A percentile compares a stretch with the other conserved stretches of the same genome.
Evolutionary conservation across 2,329 filamentous ascomycete genomes (phyloP).

Genomic region (Aureobasidium sp.): DNA sequence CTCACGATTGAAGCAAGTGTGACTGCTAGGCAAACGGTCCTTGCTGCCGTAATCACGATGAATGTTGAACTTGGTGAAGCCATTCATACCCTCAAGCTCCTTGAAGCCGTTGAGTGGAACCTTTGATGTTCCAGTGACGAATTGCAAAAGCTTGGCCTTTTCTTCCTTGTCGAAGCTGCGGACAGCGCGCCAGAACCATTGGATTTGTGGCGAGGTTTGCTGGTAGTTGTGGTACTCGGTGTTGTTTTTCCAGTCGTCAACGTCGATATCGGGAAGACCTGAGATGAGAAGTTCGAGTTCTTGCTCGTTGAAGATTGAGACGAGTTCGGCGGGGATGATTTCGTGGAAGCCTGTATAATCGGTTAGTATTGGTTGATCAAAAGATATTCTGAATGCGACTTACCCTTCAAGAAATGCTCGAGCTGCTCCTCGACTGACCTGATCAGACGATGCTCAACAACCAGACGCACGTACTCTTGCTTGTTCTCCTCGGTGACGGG

Average conservation of each 20-base stretch:
- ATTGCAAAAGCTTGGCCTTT: slow-evolving; percentile 91
- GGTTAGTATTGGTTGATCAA: not conserved
- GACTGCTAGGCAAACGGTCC: slow-evolving; percentile 87
- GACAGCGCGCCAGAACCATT: slow-evolving; percentile 99
- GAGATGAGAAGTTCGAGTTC: slow-evolving; percentile 95
- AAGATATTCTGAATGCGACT: not conserved
- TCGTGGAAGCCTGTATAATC: slow-evolving; percentile 74
- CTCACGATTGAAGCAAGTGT: slow-evolving; percentile 99
- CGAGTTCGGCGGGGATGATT: slow-evolving; percentile 87
- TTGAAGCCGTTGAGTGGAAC: slow-evolving; percentile 98
- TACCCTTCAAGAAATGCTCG: slow-evolving; percentile 81
- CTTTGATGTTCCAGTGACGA: slow-evolving; percentile 97
- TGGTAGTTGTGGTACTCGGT: slow-evolving; percentile 98
- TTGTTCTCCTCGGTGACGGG: slow-evolving; percentile 97
- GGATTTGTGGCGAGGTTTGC: slow-evolving; percentile 88
- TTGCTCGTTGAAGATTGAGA: slow-evolving; percentile 97
- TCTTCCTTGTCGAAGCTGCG: slow-evolving; percentile 99
- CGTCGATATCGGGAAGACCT: slow-evolving; percentile 90
- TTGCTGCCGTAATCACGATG: slow-evolving; percentile 97
- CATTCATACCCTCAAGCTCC: slow-evolving; percentile 98
- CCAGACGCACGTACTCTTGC: slow-evolving; percentile 89
- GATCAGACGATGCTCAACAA: slow-evolving; percentile 89
- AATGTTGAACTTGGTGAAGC: slow-evolving; percentile 95
- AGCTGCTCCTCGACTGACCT: slow-evolving; percentile 92
- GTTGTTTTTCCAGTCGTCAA: slow-evolving; percentile 99